phyloP scores from a whole-genome alignment of 2,329 filamentous ascomycete species.

The Neofusicoccum ribis region DNA sequence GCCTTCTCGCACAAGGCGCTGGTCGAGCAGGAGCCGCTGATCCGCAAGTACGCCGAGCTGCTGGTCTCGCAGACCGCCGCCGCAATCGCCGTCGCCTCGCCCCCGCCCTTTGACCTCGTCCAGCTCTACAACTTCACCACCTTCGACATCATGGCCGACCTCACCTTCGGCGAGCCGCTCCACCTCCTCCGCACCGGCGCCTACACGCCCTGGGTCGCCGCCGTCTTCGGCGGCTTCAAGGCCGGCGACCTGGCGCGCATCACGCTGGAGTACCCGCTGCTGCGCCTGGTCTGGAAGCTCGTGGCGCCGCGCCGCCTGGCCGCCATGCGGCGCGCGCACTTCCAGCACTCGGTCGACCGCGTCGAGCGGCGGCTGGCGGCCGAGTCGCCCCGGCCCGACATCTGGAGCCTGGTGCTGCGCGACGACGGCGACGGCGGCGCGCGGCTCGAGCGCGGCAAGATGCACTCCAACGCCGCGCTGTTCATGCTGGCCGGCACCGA shows the following conservation, averaged over 20 bases:
- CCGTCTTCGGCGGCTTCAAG: slow-evolving; percentile 30
- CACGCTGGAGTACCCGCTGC: background rate
- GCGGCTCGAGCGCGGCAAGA: background rate
- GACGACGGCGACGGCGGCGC: too few species aligned
- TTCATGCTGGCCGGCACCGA: slow-evolving; percentile 41
- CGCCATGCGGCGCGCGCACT: background rate
- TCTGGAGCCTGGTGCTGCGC: slow-evolving; percentile 42
- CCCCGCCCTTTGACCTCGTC: slow-evolving; percentile 20
- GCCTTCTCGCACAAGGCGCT: slow-evolving; percentile 43
- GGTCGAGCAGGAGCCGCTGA: slow-evolving; percentile 39
- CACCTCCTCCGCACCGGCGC: slow-evolving; percentile 29
- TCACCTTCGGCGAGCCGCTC: slow-evolving; percentile 34
- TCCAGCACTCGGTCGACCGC: slow-evolving; percentile 14
- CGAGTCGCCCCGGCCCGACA: slow-evolving; percentile 28
- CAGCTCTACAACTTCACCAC: slow-evolving; percentile 34
- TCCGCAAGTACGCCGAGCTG: slow-evolving; percentile 42
- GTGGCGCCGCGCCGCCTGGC: background rate
- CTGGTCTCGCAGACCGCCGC: slow-evolving; percentile 42
- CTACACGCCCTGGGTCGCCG: slow-evolving; percentile 34
- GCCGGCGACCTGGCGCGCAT: background rate
- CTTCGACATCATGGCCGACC: slow-evolving; percentile 36
- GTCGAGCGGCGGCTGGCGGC: slow-evolving; percentile 27
- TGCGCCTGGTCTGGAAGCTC: background rate
- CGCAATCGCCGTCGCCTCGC: too few species aligned
- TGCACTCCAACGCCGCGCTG: slow-evolving; percentile 22